These are phyloP conservation scores for Skeletonema menzelii DNA, from an alignment of 108 stramenopile species.

Conservation along the genomic window DNA sequence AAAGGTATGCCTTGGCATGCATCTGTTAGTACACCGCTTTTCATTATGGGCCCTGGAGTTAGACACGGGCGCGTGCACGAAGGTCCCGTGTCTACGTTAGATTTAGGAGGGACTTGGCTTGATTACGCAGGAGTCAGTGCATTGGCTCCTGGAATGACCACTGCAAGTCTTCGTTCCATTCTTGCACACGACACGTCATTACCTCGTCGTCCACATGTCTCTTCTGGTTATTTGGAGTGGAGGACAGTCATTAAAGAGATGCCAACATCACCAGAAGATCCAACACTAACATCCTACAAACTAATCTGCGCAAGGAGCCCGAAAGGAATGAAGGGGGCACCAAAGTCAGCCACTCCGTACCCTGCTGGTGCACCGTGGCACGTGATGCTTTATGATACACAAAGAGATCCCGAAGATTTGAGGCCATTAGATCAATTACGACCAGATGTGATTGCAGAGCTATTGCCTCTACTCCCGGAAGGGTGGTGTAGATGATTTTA, in stretches of 20 bases:
- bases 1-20: slow-evolving; percentile 31
- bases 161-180: slow-evolving; percentile 26
- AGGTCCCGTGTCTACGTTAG: slow-evolving; percentile 25
- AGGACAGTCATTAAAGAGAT: slow-evolving; percentile 26
- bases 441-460: slow-evolving; percentile 14
- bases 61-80: not conserved
- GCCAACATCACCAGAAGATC: slow-evolving; percentile 25
- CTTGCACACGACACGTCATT: not conserved
- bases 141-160: slow-evolving; percentile 17
- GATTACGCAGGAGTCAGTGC: slow-evolving; percentile 17
- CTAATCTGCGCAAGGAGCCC: slow-evolving; percentile 20
- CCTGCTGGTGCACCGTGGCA: slow-evolving; percentile 1
- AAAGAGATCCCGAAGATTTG: slow-evolving; percentile 8
- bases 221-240: slow-evolving; percentile 21
- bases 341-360: slow-evolving; percentile 13
- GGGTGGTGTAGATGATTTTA: slow-evolving; percentile 13
- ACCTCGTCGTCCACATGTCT: slow-evolving; percentile 8
- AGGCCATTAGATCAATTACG: slow-evolving; percentile 1
- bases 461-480: slow-evolving; percentile 20
- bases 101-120: slow-evolving; percentile 31
- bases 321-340: slow-evolving; percentile 2
- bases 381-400: slow-evolving; percentile 1
- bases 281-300: slow-evolving; percentile 14
- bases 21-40: slow-evolving; percentile 17
- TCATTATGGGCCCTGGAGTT: slow-evolving; percentile 20